Evolutionary conservation across 768 basidiomycete genomes (phyloP).

Genomic region (Suillus americanus): DNA sequence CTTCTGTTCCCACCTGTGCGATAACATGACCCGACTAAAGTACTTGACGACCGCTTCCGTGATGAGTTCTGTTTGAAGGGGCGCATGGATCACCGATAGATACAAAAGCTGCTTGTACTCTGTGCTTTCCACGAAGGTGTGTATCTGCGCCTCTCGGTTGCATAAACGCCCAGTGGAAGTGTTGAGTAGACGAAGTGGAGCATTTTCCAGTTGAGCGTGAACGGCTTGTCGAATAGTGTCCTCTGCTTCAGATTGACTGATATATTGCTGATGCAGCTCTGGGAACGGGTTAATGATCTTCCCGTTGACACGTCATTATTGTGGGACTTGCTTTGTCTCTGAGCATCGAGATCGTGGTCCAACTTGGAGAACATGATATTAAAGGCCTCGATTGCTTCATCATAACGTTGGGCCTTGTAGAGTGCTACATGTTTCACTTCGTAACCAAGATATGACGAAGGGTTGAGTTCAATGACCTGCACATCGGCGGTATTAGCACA

Average conservation of each 20-base stretch:
- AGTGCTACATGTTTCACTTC: neutral
- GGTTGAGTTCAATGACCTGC: neutral
- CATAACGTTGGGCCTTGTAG: neutral
- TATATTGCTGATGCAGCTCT: neutral
- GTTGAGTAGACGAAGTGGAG: slow-evolving; percentile 4
- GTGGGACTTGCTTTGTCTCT: neutral
- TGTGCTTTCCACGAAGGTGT: neutral
- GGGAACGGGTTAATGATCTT: neutral
- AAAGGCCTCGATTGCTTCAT: neutral
- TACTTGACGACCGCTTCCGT: neutral
- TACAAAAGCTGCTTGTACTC: neutral
- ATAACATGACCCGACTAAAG: neutral
- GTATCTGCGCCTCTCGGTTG: neutral
- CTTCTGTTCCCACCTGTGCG: neutral
- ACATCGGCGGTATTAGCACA: neutral
- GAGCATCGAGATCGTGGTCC: neutral
- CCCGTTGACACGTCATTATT: neutral
- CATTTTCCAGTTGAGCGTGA: neutral
- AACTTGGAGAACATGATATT: neutral
- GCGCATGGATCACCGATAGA: neutral
- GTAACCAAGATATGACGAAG: neutral
- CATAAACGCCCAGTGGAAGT: neutral
- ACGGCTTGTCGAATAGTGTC: neutral
- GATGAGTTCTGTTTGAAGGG: neutral
- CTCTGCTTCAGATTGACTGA: neutral